A percentile compares a stretch with the other conserved stretches of the same genome.
Evolutionary conservation across 257 asterid species (phyloP).

Genomic region (Przewalskia tangutica): DNA sequence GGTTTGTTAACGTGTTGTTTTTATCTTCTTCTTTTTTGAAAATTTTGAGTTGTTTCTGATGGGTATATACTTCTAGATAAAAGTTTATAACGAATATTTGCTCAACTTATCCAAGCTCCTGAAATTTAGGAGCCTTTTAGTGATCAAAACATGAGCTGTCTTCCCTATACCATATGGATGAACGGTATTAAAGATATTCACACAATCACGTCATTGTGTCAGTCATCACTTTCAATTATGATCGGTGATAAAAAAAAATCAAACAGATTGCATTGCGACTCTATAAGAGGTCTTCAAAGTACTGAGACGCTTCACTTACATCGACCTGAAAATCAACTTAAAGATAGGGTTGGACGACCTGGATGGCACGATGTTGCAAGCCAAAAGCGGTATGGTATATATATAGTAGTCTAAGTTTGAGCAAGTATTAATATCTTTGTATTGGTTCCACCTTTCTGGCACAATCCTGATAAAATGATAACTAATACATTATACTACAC

Average conservation of each 20-base stretch:
- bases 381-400: too few species aligned
- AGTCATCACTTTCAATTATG: not conserved
- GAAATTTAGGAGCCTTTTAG: not conserved
- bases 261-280: too few species aligned
- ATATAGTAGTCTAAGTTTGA: too few species aligned
- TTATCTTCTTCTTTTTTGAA: not conserved
- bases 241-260: too few species aligned
- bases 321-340: not conserved
- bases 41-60: not conserved
- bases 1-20: conserved; percentile 5
- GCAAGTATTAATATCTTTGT: not conserved
- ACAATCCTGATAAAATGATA: not conserved
- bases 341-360: too few species aligned
- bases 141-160: not conserved
- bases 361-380: too few species aligned
- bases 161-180: not conserved
- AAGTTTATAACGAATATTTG: not conserved
- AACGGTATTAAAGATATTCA: not conserved
- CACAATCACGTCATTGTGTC: not conserved
- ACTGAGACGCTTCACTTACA: not conserved
- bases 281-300: too few species aligned
- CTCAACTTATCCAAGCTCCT: not conserved
- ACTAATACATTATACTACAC: too few species aligned
- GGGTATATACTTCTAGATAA: not conserved
- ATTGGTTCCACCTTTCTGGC: not conserved